A percentile compares a stretch with the other conserved stretches of the same genome.
Conservation (phyloP, 805 yeast genomes). For the Zygosaccharomyces bisporus region DNA sequence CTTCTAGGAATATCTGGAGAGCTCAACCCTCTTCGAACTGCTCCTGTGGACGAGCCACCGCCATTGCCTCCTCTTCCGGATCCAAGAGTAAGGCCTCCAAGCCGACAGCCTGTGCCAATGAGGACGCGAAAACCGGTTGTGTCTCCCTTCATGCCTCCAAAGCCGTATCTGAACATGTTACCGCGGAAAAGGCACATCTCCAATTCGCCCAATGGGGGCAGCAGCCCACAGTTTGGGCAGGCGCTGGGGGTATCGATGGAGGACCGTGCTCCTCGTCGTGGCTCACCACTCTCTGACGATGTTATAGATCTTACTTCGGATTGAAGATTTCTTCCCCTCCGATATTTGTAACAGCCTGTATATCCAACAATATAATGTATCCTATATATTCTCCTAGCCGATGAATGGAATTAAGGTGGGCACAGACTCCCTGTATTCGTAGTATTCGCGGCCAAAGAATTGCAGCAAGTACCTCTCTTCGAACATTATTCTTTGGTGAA, state of each 20-base stretch:
- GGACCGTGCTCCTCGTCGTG: slow-evolving; percentile 2
- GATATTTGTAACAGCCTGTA: neutral
- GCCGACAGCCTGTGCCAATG: slow-evolving; percentile 7
- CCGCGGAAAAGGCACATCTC: slow-evolving; percentile 31
- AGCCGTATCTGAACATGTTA: slow-evolving; percentile 24
- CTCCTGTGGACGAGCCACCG: slow-evolving; percentile 8
- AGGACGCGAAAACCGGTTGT: slow-evolving; percentile 23
- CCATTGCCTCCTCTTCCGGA: slow-evolving; percentile 17
- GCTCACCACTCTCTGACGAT: slow-evolving; percentile 14
- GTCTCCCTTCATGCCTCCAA: slow-evolving; percentile 35
- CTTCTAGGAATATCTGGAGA: slow-evolving; percentile 5
- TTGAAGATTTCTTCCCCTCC: neutral
- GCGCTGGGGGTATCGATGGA: slow-evolving; percentile 10
- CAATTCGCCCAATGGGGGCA: slow-evolving; percentile 7
- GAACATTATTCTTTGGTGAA: slow-evolving; percentile 56
- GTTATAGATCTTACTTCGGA: slow-evolving; percentile 31
- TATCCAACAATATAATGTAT: neutral
- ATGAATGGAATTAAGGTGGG: slow-evolving; percentile 66
- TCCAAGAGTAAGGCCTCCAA: slow-evolving; percentile 1
- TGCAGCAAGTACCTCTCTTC: slow-evolving; percentile 65
- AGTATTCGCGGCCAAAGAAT: slow-evolving; percentile 72
- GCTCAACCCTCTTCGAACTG: slow-evolving; percentile 1
- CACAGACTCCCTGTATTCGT: slow-evolving; percentile 46
- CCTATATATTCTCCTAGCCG: neutral
- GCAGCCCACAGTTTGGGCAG: neutral